Conservation (phyloP, 345 rosid species). For the Euphorbia lathyris region DNA sequence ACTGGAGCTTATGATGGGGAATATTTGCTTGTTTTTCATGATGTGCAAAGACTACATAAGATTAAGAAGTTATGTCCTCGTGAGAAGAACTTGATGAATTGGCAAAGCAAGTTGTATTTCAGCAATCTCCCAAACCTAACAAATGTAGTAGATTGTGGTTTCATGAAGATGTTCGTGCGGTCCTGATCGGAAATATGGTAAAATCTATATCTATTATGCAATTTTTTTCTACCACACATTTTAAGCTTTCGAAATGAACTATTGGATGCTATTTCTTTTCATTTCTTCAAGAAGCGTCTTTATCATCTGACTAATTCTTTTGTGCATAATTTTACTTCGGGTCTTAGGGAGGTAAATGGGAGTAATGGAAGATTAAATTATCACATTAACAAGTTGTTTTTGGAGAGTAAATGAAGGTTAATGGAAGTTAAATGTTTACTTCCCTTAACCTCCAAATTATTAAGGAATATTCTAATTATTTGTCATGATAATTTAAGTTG, state of each 20-base stretch:
- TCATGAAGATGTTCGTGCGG: constrained; percentile 15
- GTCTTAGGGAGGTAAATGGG: constrained; percentile 19
- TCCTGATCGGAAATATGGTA: constrained; percentile 14
- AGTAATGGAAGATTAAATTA: too few relatives aligned
- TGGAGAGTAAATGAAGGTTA: too few relatives aligned
- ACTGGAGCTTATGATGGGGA: too few relatives aligned
- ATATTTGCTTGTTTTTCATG: constrained; percentile 8
- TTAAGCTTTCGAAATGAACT: background rate
- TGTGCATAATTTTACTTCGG: background rate
- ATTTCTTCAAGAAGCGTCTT: background rate
- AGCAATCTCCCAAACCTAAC: constrained; percentile 13
- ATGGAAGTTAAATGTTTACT: too few relatives aligned
- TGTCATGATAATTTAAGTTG: too few relatives aligned
- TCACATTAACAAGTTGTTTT: too few relatives aligned
- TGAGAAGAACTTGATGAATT: constrained; percentile 21
- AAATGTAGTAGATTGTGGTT: constrained; percentile 24
- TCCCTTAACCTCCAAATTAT: too few relatives aligned
- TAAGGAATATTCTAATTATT: too few relatives aligned
- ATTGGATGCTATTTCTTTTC: background rate
- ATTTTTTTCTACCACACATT: background rate
- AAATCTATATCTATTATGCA: too few relatives aligned
- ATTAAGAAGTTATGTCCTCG: background rate
- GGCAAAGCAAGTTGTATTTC: constrained; percentile 14
- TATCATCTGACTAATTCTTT: background rate
- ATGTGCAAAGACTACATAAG: constrained; percentile 5